Evolutionary conservation across 2,329 filamentous ascomycete genomes (phyloP).

Genomic region (Aspergillus ochraceus): DNA sequence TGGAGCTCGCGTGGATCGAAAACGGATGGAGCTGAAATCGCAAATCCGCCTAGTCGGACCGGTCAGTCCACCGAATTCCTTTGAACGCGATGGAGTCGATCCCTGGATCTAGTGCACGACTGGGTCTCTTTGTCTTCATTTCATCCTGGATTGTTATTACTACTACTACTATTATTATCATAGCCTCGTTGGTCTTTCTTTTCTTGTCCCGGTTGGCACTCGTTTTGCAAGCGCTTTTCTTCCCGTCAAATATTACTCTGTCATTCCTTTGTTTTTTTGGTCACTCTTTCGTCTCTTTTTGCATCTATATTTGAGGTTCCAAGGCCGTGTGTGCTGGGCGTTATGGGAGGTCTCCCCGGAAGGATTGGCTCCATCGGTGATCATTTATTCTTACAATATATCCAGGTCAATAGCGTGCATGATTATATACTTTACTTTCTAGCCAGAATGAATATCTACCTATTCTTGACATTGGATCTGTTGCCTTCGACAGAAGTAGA

Average conservation of each 20-base stretch:
- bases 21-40: constrained; percentile 39
- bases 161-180: constrained; percentile 5
- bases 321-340: constrained; percentile 7
- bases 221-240: neutral
- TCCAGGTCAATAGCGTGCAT: neutral
- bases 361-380: neutral
- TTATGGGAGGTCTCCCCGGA: constrained; percentile 5
- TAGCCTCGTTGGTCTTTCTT: neutral
- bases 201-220: neutral
- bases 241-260: neutral
- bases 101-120: constrained; percentile 28
- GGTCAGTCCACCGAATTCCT: constrained; percentile 31
- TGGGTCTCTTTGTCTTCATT: constrained; percentile 1
- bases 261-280: neutral
- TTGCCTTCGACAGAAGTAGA: neutral
- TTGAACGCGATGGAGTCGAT: constrained; percentile 20
- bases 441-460: neutral
- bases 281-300: constrained; percentile 7
- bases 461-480: neutral
- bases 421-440: neutral
- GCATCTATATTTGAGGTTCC: constrained; percentile 3
- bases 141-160: constrained; percentile 3
- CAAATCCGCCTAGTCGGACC: constrained; percentile 43
- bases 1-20: constrained; percentile 34
- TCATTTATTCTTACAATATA: neutral